Conservation (phyloP, 805 yeast genomes). For the Candida michaelii region DNA sequence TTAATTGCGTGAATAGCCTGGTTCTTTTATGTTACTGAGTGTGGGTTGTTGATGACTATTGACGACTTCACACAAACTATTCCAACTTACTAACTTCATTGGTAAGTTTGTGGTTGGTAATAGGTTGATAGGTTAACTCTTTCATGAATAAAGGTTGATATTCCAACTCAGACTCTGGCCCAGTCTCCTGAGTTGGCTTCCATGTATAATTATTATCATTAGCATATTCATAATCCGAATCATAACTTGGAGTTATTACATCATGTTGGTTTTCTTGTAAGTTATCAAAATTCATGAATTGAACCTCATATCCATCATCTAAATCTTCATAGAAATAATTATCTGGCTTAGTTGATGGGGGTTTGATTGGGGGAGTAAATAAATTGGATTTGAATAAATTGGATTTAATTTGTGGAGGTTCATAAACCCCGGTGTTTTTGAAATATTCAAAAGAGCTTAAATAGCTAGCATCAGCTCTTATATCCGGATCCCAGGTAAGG, state of each 20-base stretch:
- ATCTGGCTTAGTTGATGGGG: not conserved
- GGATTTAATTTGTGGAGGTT: conserved; percentile 3
- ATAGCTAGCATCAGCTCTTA: conserved; percentile 52
- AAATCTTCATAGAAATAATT: conserved; percentile 17
- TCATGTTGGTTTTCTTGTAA: conserved; percentile 2
- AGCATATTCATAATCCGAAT: not conserved
- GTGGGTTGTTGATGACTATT: too few relatives aligned
- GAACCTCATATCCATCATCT: conserved; percentile 23
- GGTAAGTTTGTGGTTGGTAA: too few relatives aligned
- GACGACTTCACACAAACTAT: too few relatives aligned
- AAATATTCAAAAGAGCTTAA: conserved; percentile 57
- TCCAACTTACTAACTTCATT: too few relatives aligned
- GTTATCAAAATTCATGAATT: conserved; percentile 12
- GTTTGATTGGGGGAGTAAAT: not conserved
- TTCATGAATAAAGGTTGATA: too few relatives aligned
- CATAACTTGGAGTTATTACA: not conserved
- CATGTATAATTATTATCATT: conserved; percentile 4
- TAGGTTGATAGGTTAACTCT: too few relatives aligned
- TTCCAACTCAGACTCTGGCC: not conserved
- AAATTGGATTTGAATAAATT: not conserved
- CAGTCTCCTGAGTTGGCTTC: not conserved
- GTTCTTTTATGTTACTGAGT: too few relatives aligned
- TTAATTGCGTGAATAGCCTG: too few relatives aligned
- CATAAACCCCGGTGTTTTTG: conserved; percentile 33
- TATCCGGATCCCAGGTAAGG: conserved; percentile 76